A percentile compares a stretch with the other conserved stretches of the same genome.
Conservation (phyloP, 2,329 filamentous ascomycete species). For the Aspergillus latus region DNA sequence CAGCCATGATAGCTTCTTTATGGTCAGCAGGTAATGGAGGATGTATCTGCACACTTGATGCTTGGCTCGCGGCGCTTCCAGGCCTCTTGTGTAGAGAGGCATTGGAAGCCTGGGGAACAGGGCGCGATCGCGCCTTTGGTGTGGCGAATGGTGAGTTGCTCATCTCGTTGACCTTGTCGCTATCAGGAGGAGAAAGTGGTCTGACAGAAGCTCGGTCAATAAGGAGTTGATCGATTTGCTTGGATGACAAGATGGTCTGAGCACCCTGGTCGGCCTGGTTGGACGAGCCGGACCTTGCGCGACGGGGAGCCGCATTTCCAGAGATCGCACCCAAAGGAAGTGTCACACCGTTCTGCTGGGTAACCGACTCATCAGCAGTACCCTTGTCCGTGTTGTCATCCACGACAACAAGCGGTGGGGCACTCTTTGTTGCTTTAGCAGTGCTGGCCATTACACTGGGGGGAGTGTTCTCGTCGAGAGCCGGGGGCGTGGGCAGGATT, state of each 20-base stretch:
- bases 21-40: conserved; percentile 82
- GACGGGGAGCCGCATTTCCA: conserved; percentile 50
- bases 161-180: conserved; percentile 30
- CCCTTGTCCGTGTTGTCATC: conserved; percentile 65
- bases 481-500: conserved; percentile 20
- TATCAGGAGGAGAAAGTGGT: conserved; percentile 36
- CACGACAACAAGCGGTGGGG: conserved; percentile 54
- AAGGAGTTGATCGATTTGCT: conserved; percentile 75
- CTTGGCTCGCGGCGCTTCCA: conserved; percentile 70
- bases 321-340: conserved; percentile 63
- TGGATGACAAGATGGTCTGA: conserved; percentile 80
- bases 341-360: conserved; percentile 33
- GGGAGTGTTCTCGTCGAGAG: conserved; percentile 26
- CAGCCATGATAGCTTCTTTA: conserved; percentile 79
- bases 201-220: conserved; percentile 50
- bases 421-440: conserved; percentile 20
- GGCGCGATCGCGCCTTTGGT: conserved; percentile 35
- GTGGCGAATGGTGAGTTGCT: conserved; percentile 39
- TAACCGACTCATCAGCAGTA: conserved; percentile 40
- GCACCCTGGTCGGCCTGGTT: conserved; percentile 68
- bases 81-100: conserved; percentile 55
- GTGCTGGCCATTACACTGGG: conserved; percentile 23
- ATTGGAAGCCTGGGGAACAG: conserved; percentile 34
- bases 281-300: conserved; percentile 27
- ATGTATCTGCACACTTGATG: conserved; percentile 50